phyloP scores from a whole-genome alignment of 371 early-diverging fungal species.

The Mucor irregularis region DNA sequence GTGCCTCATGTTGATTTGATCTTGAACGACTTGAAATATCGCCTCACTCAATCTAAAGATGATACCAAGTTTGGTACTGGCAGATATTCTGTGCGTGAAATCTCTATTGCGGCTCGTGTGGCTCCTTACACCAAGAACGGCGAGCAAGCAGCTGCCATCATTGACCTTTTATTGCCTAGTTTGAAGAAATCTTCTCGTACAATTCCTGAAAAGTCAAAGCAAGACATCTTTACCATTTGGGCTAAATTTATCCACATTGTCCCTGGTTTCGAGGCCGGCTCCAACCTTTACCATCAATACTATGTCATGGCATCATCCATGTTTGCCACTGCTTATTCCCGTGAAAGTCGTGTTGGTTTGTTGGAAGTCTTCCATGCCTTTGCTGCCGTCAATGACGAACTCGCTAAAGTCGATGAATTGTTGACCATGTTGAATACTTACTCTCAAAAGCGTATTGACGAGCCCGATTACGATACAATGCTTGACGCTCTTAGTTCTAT shows the following conservation, averaged over 20 bases:
- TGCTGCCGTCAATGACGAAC: slow-evolving; percentile 58
- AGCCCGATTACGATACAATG: slow-evolving; percentile 85
- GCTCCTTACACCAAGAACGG: slow-evolving; percentile 73
- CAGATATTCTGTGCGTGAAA: slow-evolving; percentile 69
- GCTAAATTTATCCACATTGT: slow-evolving; percentile 63
- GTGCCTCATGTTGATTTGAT: slow-evolving; percentile 64
- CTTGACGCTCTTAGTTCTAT: slow-evolving; percentile 77
- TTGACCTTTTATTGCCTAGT: slow-evolving; percentile 83
- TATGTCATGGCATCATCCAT: slow-evolving; percentile 60
- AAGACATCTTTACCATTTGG: slow-evolving; percentile 81
- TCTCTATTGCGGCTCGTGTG: slow-evolving; percentile 77
- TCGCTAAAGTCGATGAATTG: slow-evolving; percentile 56
- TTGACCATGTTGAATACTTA: slow-evolving; percentile 79
- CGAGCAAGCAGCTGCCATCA: slow-evolving; percentile 64
- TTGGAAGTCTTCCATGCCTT: slow-evolving; percentile 64
- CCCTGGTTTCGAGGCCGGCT: slow-evolving; percentile 49
- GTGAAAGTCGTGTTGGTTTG: slow-evolving; percentile 64
- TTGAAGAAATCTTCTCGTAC: slow-evolving; percentile 67
- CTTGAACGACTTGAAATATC: slow-evolving; percentile 63
- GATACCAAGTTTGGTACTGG: slow-evolving; percentile 56
- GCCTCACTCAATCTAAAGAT: slow-evolving; percentile 54
- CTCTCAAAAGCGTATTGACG: slow-evolving; percentile 75
- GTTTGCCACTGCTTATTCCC: slow-evolving; percentile 56
- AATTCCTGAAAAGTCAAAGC: slow-evolving; percentile 83
- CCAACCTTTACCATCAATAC: slow-evolving; percentile 54